Conservation (phyloP, 2,329 filamentous ascomycete genomes). For the Aspergillus ochraceoroseus region DNA sequence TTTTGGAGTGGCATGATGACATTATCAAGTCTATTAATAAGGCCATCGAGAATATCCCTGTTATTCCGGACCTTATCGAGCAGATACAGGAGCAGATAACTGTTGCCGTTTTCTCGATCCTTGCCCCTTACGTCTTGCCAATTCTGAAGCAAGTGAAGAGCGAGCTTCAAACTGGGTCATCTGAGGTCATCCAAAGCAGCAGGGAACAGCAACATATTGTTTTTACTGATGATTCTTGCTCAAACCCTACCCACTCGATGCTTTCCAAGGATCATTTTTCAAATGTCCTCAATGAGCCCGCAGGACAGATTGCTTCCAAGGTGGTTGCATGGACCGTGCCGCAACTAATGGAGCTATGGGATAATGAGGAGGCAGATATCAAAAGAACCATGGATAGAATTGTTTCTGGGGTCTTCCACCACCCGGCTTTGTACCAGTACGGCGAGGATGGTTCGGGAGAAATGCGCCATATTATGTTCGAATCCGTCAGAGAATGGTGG, state of each 20-base stretch:
- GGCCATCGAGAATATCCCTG: constrained; percentile 77
- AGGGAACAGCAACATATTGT: constrained; percentile 79
- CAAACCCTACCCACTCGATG: constrained; percentile 91
- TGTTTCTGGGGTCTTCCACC: constrained; percentile 77
- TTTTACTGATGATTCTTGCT: constrained; percentile 70
- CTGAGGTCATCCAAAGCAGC: constrained; percentile 81
- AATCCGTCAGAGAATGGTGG: constrained; percentile 83
- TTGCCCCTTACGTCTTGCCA: constrained; percentile 82
- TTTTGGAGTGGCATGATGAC: constrained; percentile 86
- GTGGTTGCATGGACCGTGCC: constrained; percentile 82
- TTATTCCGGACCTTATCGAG: constrained; percentile 78
- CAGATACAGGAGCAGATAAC: constrained; percentile 83
- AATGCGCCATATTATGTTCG: constrained; percentile 71
- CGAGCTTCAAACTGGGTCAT: constrained; percentile 79
- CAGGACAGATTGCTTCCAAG: constrained; percentile 73
- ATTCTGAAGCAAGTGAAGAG: constrained; percentile 81
- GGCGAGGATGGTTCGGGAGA: constrained; percentile 67
- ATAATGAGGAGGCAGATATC: constrained; percentile 67
- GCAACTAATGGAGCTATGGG: constrained; percentile 82
- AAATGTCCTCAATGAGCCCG: constrained; percentile 82
- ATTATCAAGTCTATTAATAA: constrained; percentile 73
- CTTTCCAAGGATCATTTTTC: constrained; percentile 93
- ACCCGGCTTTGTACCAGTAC: constrained; percentile 70
- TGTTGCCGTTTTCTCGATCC: constrained; percentile 83
- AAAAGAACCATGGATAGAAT: constrained; percentile 69